phyloP scores from a whole-genome alignment of 2,329 filamentous ascomycete genomes.

The Colletotrichum zoysiae region DNA sequence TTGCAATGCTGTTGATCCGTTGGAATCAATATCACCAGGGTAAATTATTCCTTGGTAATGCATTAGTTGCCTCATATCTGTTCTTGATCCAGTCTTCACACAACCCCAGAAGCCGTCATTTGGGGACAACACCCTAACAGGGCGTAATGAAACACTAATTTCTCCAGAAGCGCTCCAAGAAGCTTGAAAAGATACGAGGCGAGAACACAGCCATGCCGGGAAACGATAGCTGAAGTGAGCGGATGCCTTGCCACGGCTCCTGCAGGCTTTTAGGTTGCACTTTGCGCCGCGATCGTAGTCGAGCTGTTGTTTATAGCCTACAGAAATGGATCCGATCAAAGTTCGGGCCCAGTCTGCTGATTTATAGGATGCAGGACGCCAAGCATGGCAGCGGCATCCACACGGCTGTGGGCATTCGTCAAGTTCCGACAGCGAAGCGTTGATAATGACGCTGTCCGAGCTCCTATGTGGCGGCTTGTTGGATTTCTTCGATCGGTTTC shows the following conservation, averaged over 20 bases:
- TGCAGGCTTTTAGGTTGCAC: background rate
- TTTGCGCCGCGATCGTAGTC: accelerated
- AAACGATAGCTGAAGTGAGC: background rate
- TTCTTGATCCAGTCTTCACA: accelerated
- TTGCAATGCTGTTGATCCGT: background rate
- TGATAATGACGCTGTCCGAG: background rate
- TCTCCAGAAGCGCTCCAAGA: background rate
- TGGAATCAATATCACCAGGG: background rate
- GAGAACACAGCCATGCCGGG: slow-evolving; percentile 13
- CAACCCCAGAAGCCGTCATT: accelerated
- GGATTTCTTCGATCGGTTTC: accelerated
- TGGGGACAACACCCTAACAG: accelerated
- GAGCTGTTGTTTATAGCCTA: background rate
- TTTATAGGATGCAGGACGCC: background rate
- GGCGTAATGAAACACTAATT: background rate
- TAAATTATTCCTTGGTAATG: background rate
- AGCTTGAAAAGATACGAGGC: background rate
- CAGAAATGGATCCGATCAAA: background rate
- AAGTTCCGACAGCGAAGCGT: background rate
- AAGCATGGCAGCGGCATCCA: slow-evolving; percentile 14
- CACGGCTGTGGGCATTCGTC: background rate
- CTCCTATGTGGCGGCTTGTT: accelerated
- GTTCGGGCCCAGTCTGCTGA: background rate
- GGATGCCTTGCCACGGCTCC: accelerated
- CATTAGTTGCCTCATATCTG: background rate